Percentiles rank a stretch among this genome's conserved stretches.
phyloP scores from a whole-genome alignment of 2,329 filamentous ascomycete genomes.

The Lasiodiplodia gonubiensis region DNA sequence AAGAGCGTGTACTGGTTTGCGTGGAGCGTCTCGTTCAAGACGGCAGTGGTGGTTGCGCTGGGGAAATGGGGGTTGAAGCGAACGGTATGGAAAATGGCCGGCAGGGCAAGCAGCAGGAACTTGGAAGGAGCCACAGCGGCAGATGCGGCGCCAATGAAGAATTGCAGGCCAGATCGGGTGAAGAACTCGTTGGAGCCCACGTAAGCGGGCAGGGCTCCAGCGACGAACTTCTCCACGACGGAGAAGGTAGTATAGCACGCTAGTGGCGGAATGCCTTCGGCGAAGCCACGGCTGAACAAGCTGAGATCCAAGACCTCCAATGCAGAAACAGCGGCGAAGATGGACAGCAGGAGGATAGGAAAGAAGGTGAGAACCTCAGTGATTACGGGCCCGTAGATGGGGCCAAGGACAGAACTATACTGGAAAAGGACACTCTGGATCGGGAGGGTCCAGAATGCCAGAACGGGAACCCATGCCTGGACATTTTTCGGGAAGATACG shows the following conservation, averaged over 20 bases:
- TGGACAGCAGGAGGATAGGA: constrained; percentile 48
- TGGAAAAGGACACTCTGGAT: constrained; percentile 74
- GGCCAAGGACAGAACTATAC: constrained; percentile 69
- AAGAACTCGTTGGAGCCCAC: constrained; percentile 69
- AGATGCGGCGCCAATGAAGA: constrained; percentile 69
- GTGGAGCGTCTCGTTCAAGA: constrained; percentile 70
- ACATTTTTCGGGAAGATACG: constrained; percentile 57
- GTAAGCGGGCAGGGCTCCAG: constrained; percentile 51
- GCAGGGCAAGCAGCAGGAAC: constrained; percentile 69
- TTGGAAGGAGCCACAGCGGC: constrained; percentile 71
- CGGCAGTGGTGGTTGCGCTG: constrained; percentile 62
- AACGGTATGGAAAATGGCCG: constrained; percentile 74
- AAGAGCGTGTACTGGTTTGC: constrained; percentile 74
- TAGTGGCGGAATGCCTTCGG: constrained; percentile 65
- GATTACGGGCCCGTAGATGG: constrained; percentile 73
- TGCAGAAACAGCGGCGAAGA: constrained; percentile 53
- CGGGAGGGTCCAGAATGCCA: constrained; percentile 76
- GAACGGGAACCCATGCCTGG: constrained; percentile 66
- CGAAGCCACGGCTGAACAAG: constrained; percentile 61
- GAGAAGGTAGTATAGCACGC: constrained; percentile 70
- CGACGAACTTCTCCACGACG: constrained; percentile 50
- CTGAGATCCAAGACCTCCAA: constrained; percentile 67
- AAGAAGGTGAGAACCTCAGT: constrained; percentile 77
- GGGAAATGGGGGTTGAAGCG: constrained; percentile 77
- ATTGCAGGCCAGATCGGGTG: constrained; percentile 74